Evolutionary conservation across 2,329 filamentous ascomycete genomes (phyloP).

Genomic region (Huntiella bhutanensis): DNA sequence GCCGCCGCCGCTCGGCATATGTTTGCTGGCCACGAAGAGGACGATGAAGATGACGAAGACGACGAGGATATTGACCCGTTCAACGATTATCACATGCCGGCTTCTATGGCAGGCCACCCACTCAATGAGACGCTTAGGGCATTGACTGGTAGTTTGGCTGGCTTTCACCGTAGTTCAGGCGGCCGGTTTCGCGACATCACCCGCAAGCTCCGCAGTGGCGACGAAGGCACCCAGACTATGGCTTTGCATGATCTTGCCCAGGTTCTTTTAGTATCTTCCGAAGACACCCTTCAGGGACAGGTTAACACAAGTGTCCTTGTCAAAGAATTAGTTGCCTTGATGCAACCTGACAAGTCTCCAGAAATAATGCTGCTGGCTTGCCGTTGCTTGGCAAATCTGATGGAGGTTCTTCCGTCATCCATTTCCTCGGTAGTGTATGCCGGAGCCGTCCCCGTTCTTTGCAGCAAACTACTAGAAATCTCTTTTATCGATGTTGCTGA

Average conservation of each 20-base stretch:
- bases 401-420: slow-evolving; percentile 87
- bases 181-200: slow-evolving; percentile 62
- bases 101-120: slow-evolving; percentile 25
- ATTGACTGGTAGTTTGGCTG: slow-evolving; percentile 79
- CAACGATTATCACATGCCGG: slow-evolving; percentile 37
- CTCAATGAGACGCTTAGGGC: slow-evolving; percentile 70
- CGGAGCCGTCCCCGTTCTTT: slow-evolving; percentile 85
- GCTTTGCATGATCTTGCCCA: slow-evolving; percentile 87
- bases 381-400: slow-evolving; percentile 85
- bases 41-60: slow-evolving; percentile 42
- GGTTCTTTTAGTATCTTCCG: slow-evolving; percentile 81
- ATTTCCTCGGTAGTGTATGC: slow-evolving; percentile 94
- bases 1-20: slow-evolving; percentile 37
- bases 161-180: slow-evolving; percentile 33
- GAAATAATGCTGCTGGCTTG: slow-evolving; percentile 96
- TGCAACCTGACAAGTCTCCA: slow-evolving; percentile 76
- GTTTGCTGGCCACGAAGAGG: slow-evolving; percentile 47
- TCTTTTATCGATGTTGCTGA: slow-evolving; percentile 95
- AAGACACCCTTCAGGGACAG: slow-evolving; percentile 87
- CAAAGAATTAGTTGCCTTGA: slow-evolving; percentile 77
- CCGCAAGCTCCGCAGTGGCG: slow-evolving; percentile 58
- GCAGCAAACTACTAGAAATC: slow-evolving; percentile 87
- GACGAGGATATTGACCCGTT: slow-evolving; percentile 50
- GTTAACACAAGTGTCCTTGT: slow-evolving; percentile 90
- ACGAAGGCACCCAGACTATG: slow-evolving; percentile 78